Evolutionary conservation across 129 eudicot species (phyloP).

Genomic region (Helichrysum umbraculigerum): DNA sequence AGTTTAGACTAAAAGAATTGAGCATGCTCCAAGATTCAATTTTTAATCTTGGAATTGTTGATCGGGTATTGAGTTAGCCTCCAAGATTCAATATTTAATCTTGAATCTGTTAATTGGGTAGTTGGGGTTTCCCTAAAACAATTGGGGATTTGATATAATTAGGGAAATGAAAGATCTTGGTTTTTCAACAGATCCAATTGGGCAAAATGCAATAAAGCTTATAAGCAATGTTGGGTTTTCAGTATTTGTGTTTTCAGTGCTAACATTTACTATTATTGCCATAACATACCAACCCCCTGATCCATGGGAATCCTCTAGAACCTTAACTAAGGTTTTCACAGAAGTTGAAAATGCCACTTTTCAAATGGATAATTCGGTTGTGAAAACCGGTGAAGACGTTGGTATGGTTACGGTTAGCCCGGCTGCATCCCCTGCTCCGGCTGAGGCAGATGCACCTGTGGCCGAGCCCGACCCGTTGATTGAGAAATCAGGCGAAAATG

Average conservation of each 20-base stretch:
- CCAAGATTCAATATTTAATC: conserved; percentile 19
- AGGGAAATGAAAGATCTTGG: conserved; percentile 55
- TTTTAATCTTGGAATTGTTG: conserved; percentile 1
- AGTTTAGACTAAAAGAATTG: too few relatives aligned
- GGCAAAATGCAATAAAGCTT: conserved; percentile 71
- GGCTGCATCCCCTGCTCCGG: conserved; percentile 39
- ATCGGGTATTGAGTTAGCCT: neutral
- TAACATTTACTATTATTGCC: conserved; percentile 75
- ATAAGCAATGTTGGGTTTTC: conserved; percentile 98
- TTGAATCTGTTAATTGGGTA: neutral
- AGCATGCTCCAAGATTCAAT: neutral
- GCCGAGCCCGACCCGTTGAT: too few relatives aligned
- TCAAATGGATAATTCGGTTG: conserved; percentile 68
- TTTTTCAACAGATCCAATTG: conserved; percentile 73
- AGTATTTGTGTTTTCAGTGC: conserved; percentile 79
- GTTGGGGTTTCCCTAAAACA: neutral
- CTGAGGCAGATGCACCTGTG: conserved; percentile 12
- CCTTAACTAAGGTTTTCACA: conserved; percentile 78
- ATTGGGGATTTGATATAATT: conserved; percentile 22
- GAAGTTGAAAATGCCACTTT: conserved; percentile 82
- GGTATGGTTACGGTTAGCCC: conserved; percentile 41
- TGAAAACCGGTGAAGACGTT: conserved; percentile 86
- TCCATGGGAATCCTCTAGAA: conserved; percentile 95
- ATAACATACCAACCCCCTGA: conserved; percentile 98
- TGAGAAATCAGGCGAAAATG: too few relatives aligned